These are phyloP conservation scores for Diutina mesorugosa DNA, from an alignment of 1,139 yeast genomes.

Conservation along the genomic window DNA sequence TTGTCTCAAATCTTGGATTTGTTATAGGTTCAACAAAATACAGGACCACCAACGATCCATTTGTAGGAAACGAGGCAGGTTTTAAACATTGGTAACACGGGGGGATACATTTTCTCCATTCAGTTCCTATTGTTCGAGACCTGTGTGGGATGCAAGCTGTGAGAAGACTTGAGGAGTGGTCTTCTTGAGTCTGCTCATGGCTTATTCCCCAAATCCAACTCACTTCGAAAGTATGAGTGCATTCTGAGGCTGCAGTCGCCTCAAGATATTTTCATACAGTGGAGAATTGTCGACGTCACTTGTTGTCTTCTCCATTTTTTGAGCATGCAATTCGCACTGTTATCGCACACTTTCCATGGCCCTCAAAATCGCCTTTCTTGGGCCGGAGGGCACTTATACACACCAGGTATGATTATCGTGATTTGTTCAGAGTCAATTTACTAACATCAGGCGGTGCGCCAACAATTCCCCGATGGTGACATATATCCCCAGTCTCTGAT, in stretches of 20 bases:
- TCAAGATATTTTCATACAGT: background rate
- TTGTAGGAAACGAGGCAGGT: slow-evolving; percentile 1
- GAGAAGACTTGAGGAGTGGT: background rate
- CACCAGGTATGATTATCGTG: slow-evolving; percentile 49
- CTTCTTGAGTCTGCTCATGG: background rate
- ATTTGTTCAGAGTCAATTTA: background rate
- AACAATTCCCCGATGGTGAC: slow-evolving; percentile 41
- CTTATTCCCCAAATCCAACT: background rate
- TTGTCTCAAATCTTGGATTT: slow-evolving; percentile 31
- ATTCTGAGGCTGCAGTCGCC: background rate
- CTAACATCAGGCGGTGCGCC: slow-evolving; percentile 52
- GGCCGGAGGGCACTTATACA: slow-evolving; percentile 86
- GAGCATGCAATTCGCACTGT: background rate
- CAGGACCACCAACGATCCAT: slow-evolving; percentile 52
- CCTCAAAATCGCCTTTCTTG: slow-evolving; percentile 53
- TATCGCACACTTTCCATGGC: background rate
- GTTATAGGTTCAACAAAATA: slow-evolving; percentile 42
- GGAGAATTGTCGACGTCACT: background rate
- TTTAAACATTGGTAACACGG: background rate
- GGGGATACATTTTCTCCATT: background rate
- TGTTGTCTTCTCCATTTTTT: background rate
- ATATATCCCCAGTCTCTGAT: slow-evolving; percentile 37
- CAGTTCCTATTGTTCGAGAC: background rate
- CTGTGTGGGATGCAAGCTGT: background rate
- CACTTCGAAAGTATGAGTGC: background rate